Base-by-base conservation (phyloP, 225 moss, liverwort and hornwort species). In the Sphagnum contortum region DNA sequence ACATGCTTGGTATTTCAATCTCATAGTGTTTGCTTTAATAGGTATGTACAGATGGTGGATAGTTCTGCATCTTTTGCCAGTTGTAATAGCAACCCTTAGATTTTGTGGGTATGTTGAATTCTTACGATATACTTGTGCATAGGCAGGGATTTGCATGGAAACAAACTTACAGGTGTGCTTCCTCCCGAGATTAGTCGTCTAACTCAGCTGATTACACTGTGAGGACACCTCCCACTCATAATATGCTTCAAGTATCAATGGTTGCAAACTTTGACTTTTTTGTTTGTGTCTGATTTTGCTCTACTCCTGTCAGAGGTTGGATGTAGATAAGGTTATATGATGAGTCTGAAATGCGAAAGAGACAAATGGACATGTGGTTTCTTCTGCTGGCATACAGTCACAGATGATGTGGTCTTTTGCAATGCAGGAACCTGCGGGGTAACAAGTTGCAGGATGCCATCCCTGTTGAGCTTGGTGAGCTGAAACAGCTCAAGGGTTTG, bases 401-500 rank as follows among this genome's bases (percentile, higher is more conserved):
- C 29, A 29, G 29, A 29, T 29, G 29, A 29, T 29, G 0, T 29
- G 29, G 29, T 29, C 29, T 29, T 29, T 29, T 29, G 45, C 5
- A 61, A 45, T 3, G 47, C 57, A 67, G 67, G 10, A 67, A 67
- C 55, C 47, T 67, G 55, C 57, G 67, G 58, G 58, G 57, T 47
- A 67, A 67, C n/a, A 67, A 67, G 57, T 57, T 67, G 67, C 67
- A 67, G 44, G 67, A 67, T 57, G 46, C 6, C 12, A 57, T 67
- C 4, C 67, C 67, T 50, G 57, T 9, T 67, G 56, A 67, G 47
- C 50, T 67, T 46, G 67, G 67, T n/a, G 56, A 67, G n/a, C 55
- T 67, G 6, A 59, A 57, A 57, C 57, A 67, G 48, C 12, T 67
- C 45, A 59, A 57, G 48, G 47, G 49, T 45, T 45, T 67, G 67